Evolutionary conservation across 371 early-diverging fungal genomes (phyloP).

Genomic region (Haplosporangium sp.): DNA sequence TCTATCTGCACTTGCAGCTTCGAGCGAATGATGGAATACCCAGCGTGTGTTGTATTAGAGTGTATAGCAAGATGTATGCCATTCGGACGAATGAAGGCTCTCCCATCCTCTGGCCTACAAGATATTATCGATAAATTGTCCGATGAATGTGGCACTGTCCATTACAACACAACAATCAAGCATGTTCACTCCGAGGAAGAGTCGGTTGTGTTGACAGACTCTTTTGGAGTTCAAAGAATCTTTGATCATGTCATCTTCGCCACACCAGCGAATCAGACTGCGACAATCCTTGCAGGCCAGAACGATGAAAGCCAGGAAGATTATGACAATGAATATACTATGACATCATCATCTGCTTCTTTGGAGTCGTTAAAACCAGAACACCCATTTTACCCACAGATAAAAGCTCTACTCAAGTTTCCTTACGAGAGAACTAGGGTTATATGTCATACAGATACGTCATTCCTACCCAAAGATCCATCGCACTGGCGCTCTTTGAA

Average conservation of each 20-base stretch:
- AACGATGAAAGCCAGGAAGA: not conserved
- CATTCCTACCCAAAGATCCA: slow-evolving; percentile 73
- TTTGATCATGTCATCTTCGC: slow-evolving; percentile 82
- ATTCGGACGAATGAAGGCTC: slow-evolving; percentile 65
- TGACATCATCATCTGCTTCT: not conserved
- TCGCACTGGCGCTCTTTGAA: slow-evolving; percentile 84
- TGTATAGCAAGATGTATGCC: slow-evolving; percentile 67
- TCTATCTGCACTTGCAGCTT: slow-evolving; percentile 83
- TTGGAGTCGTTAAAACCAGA: slow-evolving; percentile 7
- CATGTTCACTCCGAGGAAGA: slow-evolving; percentile 27
- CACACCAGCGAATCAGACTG: slow-evolving; percentile 82
- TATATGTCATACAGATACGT: slow-evolving; percentile 80
- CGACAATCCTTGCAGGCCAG: slow-evolving; percentile 51
- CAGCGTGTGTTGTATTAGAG: slow-evolving; percentile 76
- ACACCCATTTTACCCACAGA: slow-evolving; percentile 34
- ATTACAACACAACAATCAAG: slow-evolving; percentile 55
- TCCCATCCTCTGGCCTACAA: slow-evolving; percentile 64
- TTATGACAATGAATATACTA: not conserved
- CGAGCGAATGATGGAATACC: slow-evolving; percentile 74
- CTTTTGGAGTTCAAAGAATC: slow-evolving; percentile 50
- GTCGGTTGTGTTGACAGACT: slow-evolving; percentile 55
- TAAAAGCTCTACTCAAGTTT: slow-evolving; percentile 58
- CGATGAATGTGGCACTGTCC: slow-evolving; percentile 54
- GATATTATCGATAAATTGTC: slow-evolving; percentile 64
- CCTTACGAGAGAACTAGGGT: slow-evolving; percentile 77